Evolutionary conservation across 176 grass and related monocot genomes (phyloP).

Genomic region (Aegilops longissima): DNA sequence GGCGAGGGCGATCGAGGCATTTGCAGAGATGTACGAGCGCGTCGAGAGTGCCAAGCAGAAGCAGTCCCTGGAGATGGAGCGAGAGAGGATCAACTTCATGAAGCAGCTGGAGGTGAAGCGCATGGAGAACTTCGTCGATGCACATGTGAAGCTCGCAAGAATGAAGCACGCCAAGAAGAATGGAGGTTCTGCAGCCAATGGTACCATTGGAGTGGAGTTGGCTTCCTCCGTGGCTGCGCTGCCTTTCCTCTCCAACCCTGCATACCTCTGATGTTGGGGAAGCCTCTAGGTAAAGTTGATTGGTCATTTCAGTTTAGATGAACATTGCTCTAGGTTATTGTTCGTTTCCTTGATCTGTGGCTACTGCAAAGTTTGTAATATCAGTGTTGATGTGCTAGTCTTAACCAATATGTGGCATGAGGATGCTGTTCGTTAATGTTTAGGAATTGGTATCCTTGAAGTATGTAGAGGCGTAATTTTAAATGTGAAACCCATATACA

Average conservation of each 20-base stretch:
- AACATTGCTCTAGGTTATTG: neutral
- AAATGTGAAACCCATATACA: neutral
- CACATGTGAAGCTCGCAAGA: conserved; percentile 79
- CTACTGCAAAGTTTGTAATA: conserved; percentile 13
- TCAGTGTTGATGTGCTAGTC: neutral
- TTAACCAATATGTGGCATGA: neutral
- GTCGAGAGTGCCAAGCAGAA: conserved; percentile 79
- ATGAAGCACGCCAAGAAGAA: conserved; percentile 62
- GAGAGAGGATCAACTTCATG: conserved; percentile 72
- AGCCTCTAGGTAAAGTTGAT: conserved; percentile 40
- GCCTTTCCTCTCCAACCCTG: conserved; percentile 61
- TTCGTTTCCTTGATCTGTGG: conserved; percentile 4
- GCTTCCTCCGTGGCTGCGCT: conserved; percentile 50
- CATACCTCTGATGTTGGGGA: conserved; percentile 44
- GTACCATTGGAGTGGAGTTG: conserved; percentile 37
- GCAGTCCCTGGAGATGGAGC: conserved; percentile 79
- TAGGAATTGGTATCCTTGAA: neutral
- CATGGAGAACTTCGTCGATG: conserved; percentile 87
- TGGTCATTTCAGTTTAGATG: neutral
- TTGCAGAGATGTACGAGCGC: conserved; percentile 89
- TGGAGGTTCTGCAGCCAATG: conserved; percentile 29
- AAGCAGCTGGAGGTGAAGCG: conserved; percentile 83
- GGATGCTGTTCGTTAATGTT: neutral
- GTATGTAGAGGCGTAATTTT: neutral
- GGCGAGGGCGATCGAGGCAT: conserved; percentile 72